Base-by-base conservation (phyloP, 1,139 yeast genomes). In the Pichia terricola region DNA sequence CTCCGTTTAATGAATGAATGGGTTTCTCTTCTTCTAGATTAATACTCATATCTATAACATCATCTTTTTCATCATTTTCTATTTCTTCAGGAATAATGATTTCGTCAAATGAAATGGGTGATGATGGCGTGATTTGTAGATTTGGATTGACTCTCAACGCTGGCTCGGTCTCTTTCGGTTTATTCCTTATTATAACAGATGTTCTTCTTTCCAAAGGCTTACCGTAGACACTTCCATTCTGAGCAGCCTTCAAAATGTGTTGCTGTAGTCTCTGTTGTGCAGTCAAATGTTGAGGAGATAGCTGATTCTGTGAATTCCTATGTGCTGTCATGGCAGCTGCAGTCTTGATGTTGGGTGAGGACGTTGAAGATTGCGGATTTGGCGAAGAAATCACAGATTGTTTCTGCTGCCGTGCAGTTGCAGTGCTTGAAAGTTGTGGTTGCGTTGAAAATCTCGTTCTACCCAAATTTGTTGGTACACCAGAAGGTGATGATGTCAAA, bases 241-340 rank as follows among this genome's bases (percentile, higher is more conserved):
- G 54, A 3, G 58, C 45, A 8, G 63, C 58, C 45, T 50, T 54
- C 37, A 53, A 25, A 27, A 62, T 61, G 40, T 60, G 64, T 42
- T 55, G 59, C 37, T 62, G 65, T 27, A 61, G 45, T 41, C 65
- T 51, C 41, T 61, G 64, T 35, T 59, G 60, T 1, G 65, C 66
- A 9, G 60, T 54, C 9, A 58, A 35, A 32, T 28, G 10, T 8
- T 27, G 38, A 10, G 41, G 37, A 2, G 40, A 22, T 37, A 45
- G 10, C 22, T 16, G 22, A 16, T 16, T 16, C 22, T 16, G 22
- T 30, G 32, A 26, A 34, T 45, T 38, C 40, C 47, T 36, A 27
- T 40, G 46, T 7, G 61, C 55, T 10, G 32, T 10, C 11, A 53
- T 49, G 9, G 53, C 34, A 3, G 61, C 58, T 5, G 43, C 38